These are phyloP conservation scores for Triticum timopheevii DNA, from an alignment of 176 grass and related monocot genomes.

Conservation along the genomic window DNA sequence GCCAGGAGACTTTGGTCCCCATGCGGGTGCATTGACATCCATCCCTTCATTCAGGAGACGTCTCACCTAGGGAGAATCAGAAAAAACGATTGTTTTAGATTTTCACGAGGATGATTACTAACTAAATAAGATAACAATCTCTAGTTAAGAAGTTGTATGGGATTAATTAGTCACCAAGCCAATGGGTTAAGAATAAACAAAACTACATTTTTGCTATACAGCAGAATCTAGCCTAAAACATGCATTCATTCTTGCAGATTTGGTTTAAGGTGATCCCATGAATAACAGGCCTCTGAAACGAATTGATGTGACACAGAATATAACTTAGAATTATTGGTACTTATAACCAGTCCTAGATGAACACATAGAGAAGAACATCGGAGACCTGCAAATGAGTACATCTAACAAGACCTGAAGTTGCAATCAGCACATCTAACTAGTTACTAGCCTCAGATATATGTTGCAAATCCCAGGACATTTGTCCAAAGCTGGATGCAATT, in stretches of 20 bases:
- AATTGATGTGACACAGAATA: not conserved
- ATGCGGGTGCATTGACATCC: conserved; percentile 74
- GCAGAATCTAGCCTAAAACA: too few relatives aligned
- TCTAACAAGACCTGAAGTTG: too few relatives aligned
- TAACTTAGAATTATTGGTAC: not conserved
- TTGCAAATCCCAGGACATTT: too few relatives aligned
- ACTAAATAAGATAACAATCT: too few relatives aligned
- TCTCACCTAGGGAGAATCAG: conserved; percentile 51
- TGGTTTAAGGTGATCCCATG: not conserved
- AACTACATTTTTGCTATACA: not conserved
- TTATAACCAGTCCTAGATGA: too few relatives aligned
- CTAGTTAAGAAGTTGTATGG: not conserved
- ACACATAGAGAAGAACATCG: too few relatives aligned
- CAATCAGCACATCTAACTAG: too few relatives aligned
- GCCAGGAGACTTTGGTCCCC: conserved; percentile 81
- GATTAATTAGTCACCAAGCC: not conserved
- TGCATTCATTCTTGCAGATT: not conserved
- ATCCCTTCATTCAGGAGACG: conserved; percentile 74
- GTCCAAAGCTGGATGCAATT: too few relatives aligned
- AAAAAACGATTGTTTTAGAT: not conserved
- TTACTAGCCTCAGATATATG: too few relatives aligned
- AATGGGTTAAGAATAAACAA: not conserved
- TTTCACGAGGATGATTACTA: not conserved
- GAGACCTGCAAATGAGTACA: too few relatives aligned
- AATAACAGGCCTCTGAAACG: too few relatives aligned